These are phyloP conservation scores for Barbatosphaeria neglecta DNA, from an alignment of 495 filamentous ascomycete genomes.

Conservation along the genomic window DNA sequence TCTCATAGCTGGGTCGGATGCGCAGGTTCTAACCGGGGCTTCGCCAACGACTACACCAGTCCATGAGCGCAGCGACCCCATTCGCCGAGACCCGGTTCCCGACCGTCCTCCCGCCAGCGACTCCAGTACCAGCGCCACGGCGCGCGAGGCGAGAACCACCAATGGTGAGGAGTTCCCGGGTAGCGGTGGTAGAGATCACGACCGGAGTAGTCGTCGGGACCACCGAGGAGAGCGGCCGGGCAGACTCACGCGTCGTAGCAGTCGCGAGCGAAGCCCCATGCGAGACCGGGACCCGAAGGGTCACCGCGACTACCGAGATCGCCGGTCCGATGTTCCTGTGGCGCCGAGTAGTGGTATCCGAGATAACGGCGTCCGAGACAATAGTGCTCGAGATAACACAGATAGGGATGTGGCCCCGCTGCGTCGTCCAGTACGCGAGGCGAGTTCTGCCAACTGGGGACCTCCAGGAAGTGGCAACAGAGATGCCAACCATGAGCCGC, in stretches of 20 bases:
- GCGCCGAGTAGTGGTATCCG: background rate
- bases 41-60: conserved; percentile 33
- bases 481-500: background rate
- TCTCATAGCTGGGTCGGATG: conserved; percentile 32
- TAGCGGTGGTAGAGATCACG: conserved; percentile 25
- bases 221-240: conserved; percentile 28
- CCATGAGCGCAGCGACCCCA: conserved; percentile 29
- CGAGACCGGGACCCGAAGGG: conserved; percentile 28
- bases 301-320: conserved; percentile 22
- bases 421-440: background rate
- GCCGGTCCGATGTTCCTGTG: conserved; percentile 5
- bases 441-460: background rate
- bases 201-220: conserved; percentile 32
- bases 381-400: no score
- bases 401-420: background rate
- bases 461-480: background rate
- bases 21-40: conserved; percentile 34
- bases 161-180: conserved; percentile 23
- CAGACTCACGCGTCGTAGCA: conserved; percentile 28
- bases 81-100: conserved; percentile 11
- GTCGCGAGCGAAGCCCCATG: conserved; percentile 27
- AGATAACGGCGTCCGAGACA: no score
- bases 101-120: conserved; percentile 1
- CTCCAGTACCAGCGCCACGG: conserved; percentile 9
- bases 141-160: conserved; percentile 16